These are phyloP conservation scores for Boletus reticulatus DNA, from an alignment of 768 basidiomycete genomes.

Conservation along the genomic window DNA sequence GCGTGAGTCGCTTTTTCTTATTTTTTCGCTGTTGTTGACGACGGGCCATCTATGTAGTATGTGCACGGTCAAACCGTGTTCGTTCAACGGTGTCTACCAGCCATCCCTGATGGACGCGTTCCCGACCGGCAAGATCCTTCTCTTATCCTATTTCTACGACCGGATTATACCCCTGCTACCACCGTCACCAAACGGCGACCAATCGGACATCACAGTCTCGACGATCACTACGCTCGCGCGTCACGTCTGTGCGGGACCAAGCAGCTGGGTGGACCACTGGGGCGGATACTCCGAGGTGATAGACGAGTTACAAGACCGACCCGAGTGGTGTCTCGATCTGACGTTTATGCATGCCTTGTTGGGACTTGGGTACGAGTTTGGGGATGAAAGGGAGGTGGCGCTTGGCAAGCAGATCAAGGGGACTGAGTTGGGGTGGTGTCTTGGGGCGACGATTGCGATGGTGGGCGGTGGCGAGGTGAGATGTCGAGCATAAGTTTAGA, in stretches of 20 bases:
- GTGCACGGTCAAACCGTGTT: constrained; percentile 91
- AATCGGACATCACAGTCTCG: constrained; percentile 44
- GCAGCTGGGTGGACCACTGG: constrained; percentile 55
- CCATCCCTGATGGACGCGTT: constrained; percentile 89
- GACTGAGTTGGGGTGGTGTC: constrained; percentile 92
- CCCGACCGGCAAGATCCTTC: constrained; percentile 77
- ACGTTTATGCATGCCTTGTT: constrained; percentile 93
- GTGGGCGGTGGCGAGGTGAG: constrained; percentile 59
- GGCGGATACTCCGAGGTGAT: constrained; percentile 45
- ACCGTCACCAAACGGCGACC: constrained; percentile 15
- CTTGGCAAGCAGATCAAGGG: constrained; percentile 86
- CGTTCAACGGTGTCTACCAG: constrained; percentile 97
- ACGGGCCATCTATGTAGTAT: constrained; percentile 42
- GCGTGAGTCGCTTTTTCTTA: constrained; percentile 48
- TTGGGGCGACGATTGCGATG: constrained; percentile 82
- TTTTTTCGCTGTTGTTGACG: neutral
- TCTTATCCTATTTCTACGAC: constrained; percentile 99
- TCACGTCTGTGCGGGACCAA: constrained; percentile 70
- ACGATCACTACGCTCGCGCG: constrained; percentile 63
- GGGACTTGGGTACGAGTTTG: constrained; percentile 88
- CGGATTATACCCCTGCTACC: constrained; percentile 77
- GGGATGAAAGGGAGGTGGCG: constrained; percentile 58
- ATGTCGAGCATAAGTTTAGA: constrained; percentile 40
- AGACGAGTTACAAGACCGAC: constrained; percentile 73
- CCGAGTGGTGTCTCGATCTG: constrained; percentile 94